phyloP scores from a whole-genome alignment of 2,329 filamentous ascomycete species.

The Ceratocystis diversiconidia region DNA sequence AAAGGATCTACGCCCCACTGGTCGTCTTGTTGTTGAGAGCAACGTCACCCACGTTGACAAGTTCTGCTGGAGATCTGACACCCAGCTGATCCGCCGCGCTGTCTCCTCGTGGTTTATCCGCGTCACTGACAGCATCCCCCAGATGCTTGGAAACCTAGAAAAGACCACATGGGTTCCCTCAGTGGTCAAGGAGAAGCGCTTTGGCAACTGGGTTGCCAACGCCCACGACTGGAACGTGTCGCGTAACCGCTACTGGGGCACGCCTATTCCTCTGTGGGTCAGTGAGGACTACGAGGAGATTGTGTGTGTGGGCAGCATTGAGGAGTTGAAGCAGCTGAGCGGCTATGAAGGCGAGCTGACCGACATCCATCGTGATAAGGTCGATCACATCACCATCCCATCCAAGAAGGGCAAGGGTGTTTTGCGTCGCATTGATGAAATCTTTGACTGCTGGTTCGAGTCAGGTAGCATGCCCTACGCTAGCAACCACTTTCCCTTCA shows the following conservation, averaged over 20 bases:
- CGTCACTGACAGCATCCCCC: slow-evolving; percentile 20
- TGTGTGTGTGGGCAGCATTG: slow-evolving; percentile 21
- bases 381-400: slow-evolving; percentile 23
- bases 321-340: slow-evolving; percentile 21
- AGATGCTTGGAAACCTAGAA: slow-evolving; percentile 22
- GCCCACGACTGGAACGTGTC: slow-evolving; percentile 22
- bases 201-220: slow-evolving; percentile 22
- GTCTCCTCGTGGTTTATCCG: slow-evolving; percentile 24
- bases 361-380: slow-evolving; percentile 22
- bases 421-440: slow-evolving; percentile 22
- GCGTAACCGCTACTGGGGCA: slow-evolving; percentile 22
- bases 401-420: slow-evolving; percentile 22
- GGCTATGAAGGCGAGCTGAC: slow-evolving; percentile 21
- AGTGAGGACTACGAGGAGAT: slow-evolving; percentile 23
- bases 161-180: slow-evolving; percentile 22
- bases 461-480: slow-evolving; percentile 23
- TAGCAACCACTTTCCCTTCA: slow-evolving; percentile 22
- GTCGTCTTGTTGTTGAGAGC: slow-evolving; percentile 21
- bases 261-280: slow-evolving; percentile 23
- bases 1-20: slow-evolving; percentile 21
- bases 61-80: slow-evolving; percentile 23
- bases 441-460: slow-evolving; percentile 24
- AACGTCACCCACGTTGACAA: slow-evolving; percentile 22
- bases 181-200: slow-evolving; percentile 22
- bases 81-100: slow-evolving; percentile 22